These are phyloP conservation scores for Grigorovia humatica DNA, from an alignment of 805 yeast species.

Conservation along the genomic window DNA sequence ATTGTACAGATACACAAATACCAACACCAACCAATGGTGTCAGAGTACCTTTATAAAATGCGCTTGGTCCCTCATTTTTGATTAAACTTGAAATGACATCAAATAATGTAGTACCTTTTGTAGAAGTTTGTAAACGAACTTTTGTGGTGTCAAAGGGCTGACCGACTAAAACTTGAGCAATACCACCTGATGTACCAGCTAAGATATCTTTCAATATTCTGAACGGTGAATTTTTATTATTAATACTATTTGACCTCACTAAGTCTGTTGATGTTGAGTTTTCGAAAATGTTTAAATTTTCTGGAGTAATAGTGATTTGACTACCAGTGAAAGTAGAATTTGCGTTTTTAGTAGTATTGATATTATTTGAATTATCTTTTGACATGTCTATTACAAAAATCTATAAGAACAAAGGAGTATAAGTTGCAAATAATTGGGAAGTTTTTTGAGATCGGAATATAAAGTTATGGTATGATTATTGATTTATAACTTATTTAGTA, in stretches of 20 bases:
- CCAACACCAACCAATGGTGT: slow-evolving; percentile 96
- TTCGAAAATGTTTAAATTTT: slow-evolving; percentile 6
- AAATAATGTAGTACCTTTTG: slow-evolving; percentile 57
- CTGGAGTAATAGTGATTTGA: slow-evolving; percentile 5
- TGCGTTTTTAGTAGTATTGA: slow-evolving; percentile 1
- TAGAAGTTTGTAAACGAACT: slow-evolving; percentile 83
- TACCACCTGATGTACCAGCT: slow-evolving; percentile 92
- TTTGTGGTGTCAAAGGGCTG: slow-evolving; percentile 95
- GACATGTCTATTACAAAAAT: slow-evolving; percentile 2
- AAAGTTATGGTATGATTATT: background rate
- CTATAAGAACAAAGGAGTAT: background rate
- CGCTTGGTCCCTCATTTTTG: slow-evolving; percentile 71
- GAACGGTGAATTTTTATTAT: slow-evolving; percentile 1
- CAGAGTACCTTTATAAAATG: slow-evolving; percentile 87
- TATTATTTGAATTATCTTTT: background rate
- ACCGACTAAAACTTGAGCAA: slow-evolving; percentile 90
- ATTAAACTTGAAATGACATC: slow-evolving; percentile 69
- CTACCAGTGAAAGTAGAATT: background rate
- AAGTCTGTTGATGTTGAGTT: slow-evolving; percentile 1
- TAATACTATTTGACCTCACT: background rate
- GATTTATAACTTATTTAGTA: no score
- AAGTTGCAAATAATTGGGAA: background rate
- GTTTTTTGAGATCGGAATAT: background rate
- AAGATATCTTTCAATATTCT: slow-evolving; percentile 54
- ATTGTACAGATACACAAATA: slow-evolving; percentile 93